These are phyloP conservation scores for Solanum tacnaense DNA, from an alignment of 257 asterid genomes.

Conservation along the genomic window DNA sequence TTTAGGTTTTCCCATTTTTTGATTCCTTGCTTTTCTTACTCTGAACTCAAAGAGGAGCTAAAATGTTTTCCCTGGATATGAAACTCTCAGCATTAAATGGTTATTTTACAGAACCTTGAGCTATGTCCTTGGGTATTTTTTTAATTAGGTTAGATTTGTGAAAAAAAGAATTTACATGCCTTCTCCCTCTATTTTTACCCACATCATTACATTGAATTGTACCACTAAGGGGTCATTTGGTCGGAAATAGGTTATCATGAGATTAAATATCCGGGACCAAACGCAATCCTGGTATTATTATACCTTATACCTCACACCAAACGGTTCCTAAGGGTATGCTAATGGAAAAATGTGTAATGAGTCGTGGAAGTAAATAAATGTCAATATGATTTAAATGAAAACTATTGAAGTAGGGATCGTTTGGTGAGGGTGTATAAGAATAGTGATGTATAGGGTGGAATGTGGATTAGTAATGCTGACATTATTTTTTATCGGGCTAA, in stretches of 20 bases:
- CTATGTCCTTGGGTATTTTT: neutral
- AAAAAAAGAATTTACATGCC: neutral
- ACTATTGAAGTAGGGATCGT: neutral
- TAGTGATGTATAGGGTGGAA: neutral
- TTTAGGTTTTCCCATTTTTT: neutral
- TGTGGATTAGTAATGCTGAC: neutral
- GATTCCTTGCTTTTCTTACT: neutral
- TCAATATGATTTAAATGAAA: neutral
- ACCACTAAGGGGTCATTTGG: neutral
- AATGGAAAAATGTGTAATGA: neutral
- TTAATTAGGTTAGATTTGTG: neutral
- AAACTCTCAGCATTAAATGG: neutral
- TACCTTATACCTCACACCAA: neutral
- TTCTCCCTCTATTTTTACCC: neutral
- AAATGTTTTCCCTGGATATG: neutral
- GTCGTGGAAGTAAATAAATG: neutral
- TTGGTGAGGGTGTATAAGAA: neutral
- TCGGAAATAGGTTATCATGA: neutral
- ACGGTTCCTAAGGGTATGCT: neutral
- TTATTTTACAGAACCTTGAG: neutral
- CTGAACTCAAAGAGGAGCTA: neutral
- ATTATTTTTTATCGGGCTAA: neutral
- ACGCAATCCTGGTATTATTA: neutral
- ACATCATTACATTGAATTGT: neutral
- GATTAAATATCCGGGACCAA: neutral